Conservation (phyloP, 345 rosid species). For the Euphorbia pulcherrima region DNA sequence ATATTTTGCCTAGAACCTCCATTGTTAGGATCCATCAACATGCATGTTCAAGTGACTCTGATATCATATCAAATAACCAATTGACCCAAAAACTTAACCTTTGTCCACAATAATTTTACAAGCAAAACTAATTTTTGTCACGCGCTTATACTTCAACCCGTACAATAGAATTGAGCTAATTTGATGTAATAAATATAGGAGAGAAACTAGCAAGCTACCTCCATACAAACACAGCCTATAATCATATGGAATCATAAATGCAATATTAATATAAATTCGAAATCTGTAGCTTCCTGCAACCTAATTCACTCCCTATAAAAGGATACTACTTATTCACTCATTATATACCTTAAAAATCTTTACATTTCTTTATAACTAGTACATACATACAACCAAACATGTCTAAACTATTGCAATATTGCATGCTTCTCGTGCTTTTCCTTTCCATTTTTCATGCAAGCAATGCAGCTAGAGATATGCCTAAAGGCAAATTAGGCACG, state of each 20-base stretch:
- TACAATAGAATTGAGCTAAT: no score
- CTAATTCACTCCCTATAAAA: not conserved
- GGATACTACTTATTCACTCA: not conserved
- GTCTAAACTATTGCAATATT: not conserved
- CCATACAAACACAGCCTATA: not conserved
- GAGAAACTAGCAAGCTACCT: not conserved
- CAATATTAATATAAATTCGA: not conserved
- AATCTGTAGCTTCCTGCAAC: not conserved
- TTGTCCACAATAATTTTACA: no score
- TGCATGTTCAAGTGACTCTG: no score
- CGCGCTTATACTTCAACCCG: no score
- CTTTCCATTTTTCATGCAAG: not conserved
- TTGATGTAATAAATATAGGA: not conserved
- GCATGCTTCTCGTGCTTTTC: conserved; percentile 1
- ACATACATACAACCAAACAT: not conserved
- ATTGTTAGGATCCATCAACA: no score
- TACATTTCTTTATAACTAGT: not conserved
- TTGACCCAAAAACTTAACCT: no score
- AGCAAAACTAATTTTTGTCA: no score
- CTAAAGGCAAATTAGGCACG: conserved; percentile 5
- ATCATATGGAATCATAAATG: conserved; percentile 10
- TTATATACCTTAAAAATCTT: not conserved
- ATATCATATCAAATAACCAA: no score
- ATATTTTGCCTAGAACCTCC: no score
- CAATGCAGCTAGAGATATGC: conserved; percentile 6